These are phyloP conservation scores for Begonia fuchsioides DNA, from an alignment of 306 rosid genomes.

Conservation along the genomic window DNA sequence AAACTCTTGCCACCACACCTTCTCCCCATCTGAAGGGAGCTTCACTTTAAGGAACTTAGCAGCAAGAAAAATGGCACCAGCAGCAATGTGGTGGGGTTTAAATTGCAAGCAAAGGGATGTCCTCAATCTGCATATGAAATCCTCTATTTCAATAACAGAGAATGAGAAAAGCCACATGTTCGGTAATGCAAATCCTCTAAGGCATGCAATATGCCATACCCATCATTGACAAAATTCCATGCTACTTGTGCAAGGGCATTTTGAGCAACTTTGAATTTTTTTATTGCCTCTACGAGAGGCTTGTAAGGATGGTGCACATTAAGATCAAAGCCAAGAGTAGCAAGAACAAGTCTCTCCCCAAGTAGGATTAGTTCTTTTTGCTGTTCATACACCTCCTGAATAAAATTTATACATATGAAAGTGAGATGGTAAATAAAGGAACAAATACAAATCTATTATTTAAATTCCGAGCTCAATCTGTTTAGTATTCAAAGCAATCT, in stretches of 20 bases:
- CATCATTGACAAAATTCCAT: slow-evolving; percentile 98
- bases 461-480: slow-evolving; percentile 1
- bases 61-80: slow-evolving; percentile 99
- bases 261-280: slow-evolving; percentile 96
- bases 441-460: neutral
- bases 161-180: slow-evolving; percentile 25
- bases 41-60: slow-evolving; percentile 97
- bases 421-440: neutral
- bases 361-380: slow-evolving; percentile 78
- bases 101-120: slow-evolving; percentile 99
- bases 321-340: slow-evolving; percentile 89
- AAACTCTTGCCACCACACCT: slow-evolving; percentile 99
- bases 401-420: slow-evolving; percentile 5
- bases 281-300: slow-evolving; percentile 97
- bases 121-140: slow-evolving; percentile 81
- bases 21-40: slow-evolving; percentile 97
- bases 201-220: slow-evolving; percentile 43
- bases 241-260: slow-evolving; percentile 99
- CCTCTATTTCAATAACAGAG: slow-evolving; percentile 40
- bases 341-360: slow-evolving; percentile 95
- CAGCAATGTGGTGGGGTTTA: slow-evolving; percentile 95
- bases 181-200: slow-evolving; percentile 25
- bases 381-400: slow-evolving; percentile 92
- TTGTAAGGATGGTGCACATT: slow-evolving; percentile 93
- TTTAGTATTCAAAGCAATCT: too few relatives aligned